phyloP scores from a whole-genome alignment of 768 basidiomycete species.

The Nidularia pulvinata region DNA sequence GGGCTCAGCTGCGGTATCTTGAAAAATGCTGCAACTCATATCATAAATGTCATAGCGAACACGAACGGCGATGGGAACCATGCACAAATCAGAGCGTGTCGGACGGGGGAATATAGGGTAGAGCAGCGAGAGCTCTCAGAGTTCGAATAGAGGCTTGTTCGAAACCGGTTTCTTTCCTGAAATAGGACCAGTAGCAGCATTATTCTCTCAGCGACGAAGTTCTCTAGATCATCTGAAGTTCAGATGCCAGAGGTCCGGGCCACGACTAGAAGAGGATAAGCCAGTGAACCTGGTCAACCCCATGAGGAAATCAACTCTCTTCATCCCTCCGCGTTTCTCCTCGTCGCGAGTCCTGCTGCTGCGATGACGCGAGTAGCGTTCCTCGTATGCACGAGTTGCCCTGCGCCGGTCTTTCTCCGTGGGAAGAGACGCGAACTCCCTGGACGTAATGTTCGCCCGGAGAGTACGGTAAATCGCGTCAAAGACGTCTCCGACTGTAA shows the following conservation, averaged over 20 bases:
- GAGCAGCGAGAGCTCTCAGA: too few relatives aligned
- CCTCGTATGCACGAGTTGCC: slow-evolving; percentile 46
- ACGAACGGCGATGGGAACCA: too few relatives aligned
- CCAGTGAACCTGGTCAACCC: slow-evolving; percentile 42
- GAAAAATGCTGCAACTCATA: too few relatives aligned
- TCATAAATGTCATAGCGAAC: too few relatives aligned
- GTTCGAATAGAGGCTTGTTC: too few relatives aligned
- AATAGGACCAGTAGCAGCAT: too few relatives aligned
- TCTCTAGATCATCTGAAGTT: slow-evolving; percentile 8
- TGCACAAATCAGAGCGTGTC: too few relatives aligned
- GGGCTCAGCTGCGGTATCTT: too few relatives aligned
- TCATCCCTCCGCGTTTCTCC: slow-evolving; percentile 52
- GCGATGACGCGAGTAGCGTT: slow-evolving; percentile 36
- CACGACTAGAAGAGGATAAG: slow-evolving; percentile 24
- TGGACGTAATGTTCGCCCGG: slow-evolving; percentile 19
- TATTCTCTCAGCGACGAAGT: too few relatives aligned
- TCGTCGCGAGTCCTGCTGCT: slow-evolving; percentile 30
- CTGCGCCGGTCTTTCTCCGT: slow-evolving; percentile 27
- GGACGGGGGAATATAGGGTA: too few relatives aligned
- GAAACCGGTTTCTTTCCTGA: too few relatives aligned
- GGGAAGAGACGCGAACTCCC: slow-evolving; percentile 40
- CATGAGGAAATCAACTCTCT: slow-evolving; percentile 59
- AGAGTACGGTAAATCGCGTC: slow-evolving; percentile 18
- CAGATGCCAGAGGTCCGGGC: slow-evolving; percentile 27
- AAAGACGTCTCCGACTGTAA: slow-evolving; percentile 35